Conservation (phyloP, 805 yeast species). For the Candida morakotiae region DNA sequence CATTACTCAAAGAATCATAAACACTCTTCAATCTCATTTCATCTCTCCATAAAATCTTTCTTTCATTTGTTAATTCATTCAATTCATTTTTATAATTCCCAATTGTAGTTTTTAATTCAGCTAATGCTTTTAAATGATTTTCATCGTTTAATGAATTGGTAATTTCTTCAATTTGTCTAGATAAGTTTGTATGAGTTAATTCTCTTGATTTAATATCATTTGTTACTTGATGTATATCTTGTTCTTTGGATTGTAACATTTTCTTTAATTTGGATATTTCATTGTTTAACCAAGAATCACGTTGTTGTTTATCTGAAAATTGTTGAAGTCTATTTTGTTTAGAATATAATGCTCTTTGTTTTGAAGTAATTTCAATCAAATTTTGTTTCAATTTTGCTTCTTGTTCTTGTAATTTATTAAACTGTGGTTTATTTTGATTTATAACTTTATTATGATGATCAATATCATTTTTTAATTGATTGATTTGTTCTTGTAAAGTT, state of each 20-base stretch:
- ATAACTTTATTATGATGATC: conserved; percentile 34
- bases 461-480: conserved; percentile 24
- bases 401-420: conserved; percentile 30
- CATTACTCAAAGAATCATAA: conserved; percentile 50
- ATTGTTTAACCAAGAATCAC: conserved; percentile 62
- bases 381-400: conserved; percentile 40
- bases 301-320: conserved; percentile 50
- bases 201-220: conserved; percentile 17
- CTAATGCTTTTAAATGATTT: conserved; percentile 7
- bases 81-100: conserved; percentile 41
- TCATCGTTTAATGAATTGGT: conserved; percentile 10
- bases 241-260: conserved; percentile 23
- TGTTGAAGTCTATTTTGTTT: conserved; percentile 68
- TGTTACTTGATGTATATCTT: conserved; percentile 19
- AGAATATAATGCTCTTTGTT: conserved; percentile 57
- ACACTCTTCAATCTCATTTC: conserved; percentile 63
- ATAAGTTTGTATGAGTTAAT: conserved; percentile 18
- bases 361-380: conserved; percentile 40
- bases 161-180: conserved; percentile 13
- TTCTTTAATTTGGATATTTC: conserved; percentile 42
- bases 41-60: conserved; percentile 75
- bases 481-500: conserved; percentile 15
- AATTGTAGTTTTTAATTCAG: conserved; percentile 22
- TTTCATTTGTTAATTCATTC: conserved; percentile 51
- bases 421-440: conserved; percentile 33